Base-by-base conservation (phyloP, 2,329 filamentous ascomycete species). In the Byssochlamys sp. region DNA sequence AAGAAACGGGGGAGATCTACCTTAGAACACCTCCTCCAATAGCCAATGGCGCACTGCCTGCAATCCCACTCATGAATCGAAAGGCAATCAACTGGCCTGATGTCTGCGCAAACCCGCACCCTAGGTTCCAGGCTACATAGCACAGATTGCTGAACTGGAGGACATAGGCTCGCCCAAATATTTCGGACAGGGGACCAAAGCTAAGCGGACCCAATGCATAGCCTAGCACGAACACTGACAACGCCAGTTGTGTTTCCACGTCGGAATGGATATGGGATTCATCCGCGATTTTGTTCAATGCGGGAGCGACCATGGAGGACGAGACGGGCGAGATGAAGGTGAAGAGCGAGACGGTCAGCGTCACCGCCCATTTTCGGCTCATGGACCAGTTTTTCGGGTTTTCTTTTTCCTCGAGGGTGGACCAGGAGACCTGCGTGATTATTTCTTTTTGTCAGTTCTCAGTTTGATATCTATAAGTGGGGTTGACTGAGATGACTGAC, bases 251-350 rank as follows among this genome's bases (percentile, higher is more conserved):
- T 3, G 10, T 35, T 50, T 50, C 48, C 9, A 50, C n/a, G 6
- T 50, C 48, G 2, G 10, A 50, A 10, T 26, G n/a, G 4, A 83
- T 80, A 59, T 75, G 59, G 50, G 84, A 74, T 50, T 84, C 80
- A 10, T 61, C 59, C 33, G 75, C 73, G 53, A 84, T 82, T 6
- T 71, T 67, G 11, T 65, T 66, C 29, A 84, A 62, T 0, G 72
- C 75, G 1, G 77, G 77, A 0, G 77, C 72, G 1, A 77, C 59
- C 74, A 84, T 83, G 55, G 78, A 79, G 14, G 79, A 81, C 2
- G 81, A 81, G 48, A 84, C 79, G 0, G 82, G 81, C 11, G 80
- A 80, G 58, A 84, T 78, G 62, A 83, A 74, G 10, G 80, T 81
- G 65, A 82, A 81, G 52, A 73, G 67, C 0, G 80, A 75, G 31